phyloP scores from a whole-genome alignment of 805 yeast genomes.

The Candida sanyiensis region DNA sequence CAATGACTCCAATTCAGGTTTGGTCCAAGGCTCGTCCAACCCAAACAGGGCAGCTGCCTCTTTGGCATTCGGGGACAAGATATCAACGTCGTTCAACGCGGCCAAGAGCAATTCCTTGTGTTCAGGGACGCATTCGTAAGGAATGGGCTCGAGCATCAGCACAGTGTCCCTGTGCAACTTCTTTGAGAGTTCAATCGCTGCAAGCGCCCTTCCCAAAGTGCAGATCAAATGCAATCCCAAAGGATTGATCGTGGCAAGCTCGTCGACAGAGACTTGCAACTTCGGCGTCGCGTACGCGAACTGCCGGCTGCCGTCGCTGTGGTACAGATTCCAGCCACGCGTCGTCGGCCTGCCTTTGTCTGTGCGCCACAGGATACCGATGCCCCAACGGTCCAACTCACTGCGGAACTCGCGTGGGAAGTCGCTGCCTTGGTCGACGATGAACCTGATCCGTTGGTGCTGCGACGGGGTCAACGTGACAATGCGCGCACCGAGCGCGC shows the following conservation, averaged over 20 bases:
- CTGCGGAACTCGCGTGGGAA: slow-evolving; percentile 48
- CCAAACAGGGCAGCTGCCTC: slow-evolving; percentile 71
- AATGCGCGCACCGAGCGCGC: slow-evolving; percentile 67
- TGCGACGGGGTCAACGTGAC: slow-evolving; percentile 32
- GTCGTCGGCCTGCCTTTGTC: slow-evolving; percentile 58
- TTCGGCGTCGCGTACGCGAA: slow-evolving; percentile 56
- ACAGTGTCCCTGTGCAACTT: not conserved
- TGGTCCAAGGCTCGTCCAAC: slow-evolving; percentile 34
- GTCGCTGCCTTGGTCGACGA: slow-evolving; percentile 76
- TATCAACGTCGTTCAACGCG: slow-evolving; percentile 42
- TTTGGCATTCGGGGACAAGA: slow-evolving; percentile 78
- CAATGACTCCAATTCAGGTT: slow-evolving; percentile 36
- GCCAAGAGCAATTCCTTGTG: slow-evolving; percentile 34
- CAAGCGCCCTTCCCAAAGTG: slow-evolving; percentile 31
- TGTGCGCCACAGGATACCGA: slow-evolving; percentile 52
- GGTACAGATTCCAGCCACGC: slow-evolving; percentile 75
- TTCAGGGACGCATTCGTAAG: slow-evolving; percentile 59
- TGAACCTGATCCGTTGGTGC: slow-evolving; percentile 51
- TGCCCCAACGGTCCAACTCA: slow-evolving; percentile 52
- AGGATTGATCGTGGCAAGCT: slow-evolving; percentile 35
- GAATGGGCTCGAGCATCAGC: slow-evolving; percentile 79
- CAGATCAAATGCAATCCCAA: slow-evolving; percentile 62
- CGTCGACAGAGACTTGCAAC: slow-evolving; percentile 50
- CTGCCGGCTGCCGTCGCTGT: slow-evolving; percentile 33
- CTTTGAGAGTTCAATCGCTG: slow-evolving; percentile 1